Base-by-base conservation (phyloP, 2,329 filamentous ascomycete genomes). In the Ophiostoma novo-ulmi region DNA sequence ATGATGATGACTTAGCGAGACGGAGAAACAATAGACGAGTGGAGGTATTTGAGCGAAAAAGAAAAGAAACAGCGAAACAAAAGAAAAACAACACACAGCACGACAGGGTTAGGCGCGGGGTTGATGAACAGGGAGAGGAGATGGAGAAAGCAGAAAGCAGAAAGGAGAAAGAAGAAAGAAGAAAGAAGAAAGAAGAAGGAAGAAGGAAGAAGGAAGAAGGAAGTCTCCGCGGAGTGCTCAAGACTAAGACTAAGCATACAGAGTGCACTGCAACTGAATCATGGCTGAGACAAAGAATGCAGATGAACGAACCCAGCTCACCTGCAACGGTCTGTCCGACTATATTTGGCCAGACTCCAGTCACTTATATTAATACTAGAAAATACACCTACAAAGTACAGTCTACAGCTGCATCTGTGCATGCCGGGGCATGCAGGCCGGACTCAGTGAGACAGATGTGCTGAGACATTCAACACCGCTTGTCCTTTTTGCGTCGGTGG, bases 261-360 rank as follows among this genome's bases (percentile, higher is more conserved):
- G 26, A 31, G n/a, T 4, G 31, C 31, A 31, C 31, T 31, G 31
- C 31, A 31, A 31, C 39, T 44, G 39, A 44, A 44, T 31, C 31
- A 31, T 26, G 48, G 48, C 48, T 55, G 48, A 55, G n/a, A 55
- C 48, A 58, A 13, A 17, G 39, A 10, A 44, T 22, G 48, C 48
- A 55, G 39, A 17, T 20, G n/a, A 10, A 58, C 22, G 44, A 58
- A 22, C n/a, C 52, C 52, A 58, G 52, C 52, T 58, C 52, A 26
- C 52, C 8, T 58, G 52, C 52, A 58, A 58, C 52, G 52, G 52
- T 58, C 52, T 58, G 52, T 26, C 52, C 52, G 52, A 58, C 52
- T 58, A 17, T 11, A 10, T 44, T 22, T 13, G 5, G 41, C 4
- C 14, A 39, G 41, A 41, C 1, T 44, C 14, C 41, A 17, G 38